These are phyloP conservation scores for Crithidia expoeki DNA, from an alignment of 208 protist genomes.

Conservation along the genomic window DNA sequence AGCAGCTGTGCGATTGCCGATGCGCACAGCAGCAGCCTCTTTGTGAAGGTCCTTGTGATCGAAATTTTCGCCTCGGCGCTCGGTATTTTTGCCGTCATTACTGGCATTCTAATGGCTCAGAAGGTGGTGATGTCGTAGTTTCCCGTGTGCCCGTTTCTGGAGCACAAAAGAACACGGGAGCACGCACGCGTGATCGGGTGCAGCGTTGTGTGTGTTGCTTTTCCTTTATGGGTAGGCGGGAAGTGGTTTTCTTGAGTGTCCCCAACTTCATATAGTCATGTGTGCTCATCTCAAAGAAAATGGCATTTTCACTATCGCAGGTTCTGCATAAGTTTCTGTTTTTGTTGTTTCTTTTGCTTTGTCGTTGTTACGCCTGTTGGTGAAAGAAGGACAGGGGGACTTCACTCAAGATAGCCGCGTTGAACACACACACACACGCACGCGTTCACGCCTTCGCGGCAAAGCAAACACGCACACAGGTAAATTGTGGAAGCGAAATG, in stretches of 20 bases:
- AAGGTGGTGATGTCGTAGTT: constrained; percentile 79
- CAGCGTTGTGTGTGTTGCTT: not conserved
- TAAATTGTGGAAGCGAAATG: too few species aligned
- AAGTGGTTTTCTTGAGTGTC: too few species aligned
- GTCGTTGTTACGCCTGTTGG: not conserved
- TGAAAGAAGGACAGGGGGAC: not conserved
- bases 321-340: constrained; percentile 12
- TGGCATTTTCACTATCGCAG: not conserved
- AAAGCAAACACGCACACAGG: too few species aligned
- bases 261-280: too few species aligned
- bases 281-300: not conserved
- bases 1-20: constrained; percentile 96
- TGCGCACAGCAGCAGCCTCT: constrained; percentile 93
- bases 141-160: too few species aligned
- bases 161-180: too few species aligned
- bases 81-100: constrained; percentile 98
- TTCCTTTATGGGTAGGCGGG: too few species aligned
- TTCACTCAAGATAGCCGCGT: too few species aligned
- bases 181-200: not conserved
- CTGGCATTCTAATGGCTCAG: constrained; percentile 95
- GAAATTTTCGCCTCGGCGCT: constrained; percentile 98
- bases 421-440: too few species aligned
- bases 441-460: too few species aligned
- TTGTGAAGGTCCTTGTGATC: constrained; percentile 98
- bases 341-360: constrained; percentile 13